These are phyloP conservation scores for Piper betle DNA, from an alignment of 164 flowering plant species.

Conservation along the genomic window DNA sequence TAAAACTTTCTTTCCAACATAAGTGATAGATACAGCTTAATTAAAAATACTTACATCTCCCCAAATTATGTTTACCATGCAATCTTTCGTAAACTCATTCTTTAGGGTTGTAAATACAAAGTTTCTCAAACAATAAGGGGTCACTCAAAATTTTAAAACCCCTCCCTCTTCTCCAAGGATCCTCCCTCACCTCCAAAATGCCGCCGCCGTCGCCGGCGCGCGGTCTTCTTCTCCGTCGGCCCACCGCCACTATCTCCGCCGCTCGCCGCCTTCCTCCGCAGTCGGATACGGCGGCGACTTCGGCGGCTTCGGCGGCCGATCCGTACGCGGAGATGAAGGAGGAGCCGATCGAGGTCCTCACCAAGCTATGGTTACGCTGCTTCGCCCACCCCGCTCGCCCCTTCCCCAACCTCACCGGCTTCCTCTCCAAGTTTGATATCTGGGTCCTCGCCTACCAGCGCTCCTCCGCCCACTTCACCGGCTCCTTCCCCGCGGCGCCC, in stretches of 20 bases:
- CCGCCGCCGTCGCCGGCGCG: background rate
- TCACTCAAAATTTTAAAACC: too few relatives aligned
- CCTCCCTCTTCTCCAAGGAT: too few relatives aligned
- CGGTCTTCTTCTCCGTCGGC: background rate
- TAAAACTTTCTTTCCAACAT: too few relatives aligned
- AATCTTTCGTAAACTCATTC: too few relatives aligned
- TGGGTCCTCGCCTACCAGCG: slow-evolving; percentile 94
- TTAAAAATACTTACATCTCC: too few relatives aligned
- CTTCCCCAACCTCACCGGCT: slow-evolving; percentile 67
- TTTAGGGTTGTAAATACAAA: too few relatives aligned
- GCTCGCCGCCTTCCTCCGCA: background rate
- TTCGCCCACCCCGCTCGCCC: slow-evolving; percentile 14
- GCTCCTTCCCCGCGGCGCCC: slow-evolving; percentile 70
- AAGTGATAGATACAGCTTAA: too few relatives aligned
- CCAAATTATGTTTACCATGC: too few relatives aligned
- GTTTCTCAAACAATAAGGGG: too few relatives aligned
- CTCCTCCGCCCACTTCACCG: slow-evolving; percentile 60
- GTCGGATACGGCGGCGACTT: background rate
- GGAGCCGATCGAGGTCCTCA: slow-evolving; percentile 70
- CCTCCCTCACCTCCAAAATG: too few relatives aligned
- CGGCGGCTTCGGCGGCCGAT: slow-evolving; percentile 18
- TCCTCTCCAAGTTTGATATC: slow-evolving; percentile 73
- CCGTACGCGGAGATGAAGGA: slow-evolving; percentile 63
- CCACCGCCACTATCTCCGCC: background rate
- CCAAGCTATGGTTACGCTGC: slow-evolving; percentile 13